Percentiles rank a stretch among this genome's conserved stretches.
Conservation (phyloP, 2,329 filamentous ascomycete genomes). For the Penicillium polonicum region DNA sequence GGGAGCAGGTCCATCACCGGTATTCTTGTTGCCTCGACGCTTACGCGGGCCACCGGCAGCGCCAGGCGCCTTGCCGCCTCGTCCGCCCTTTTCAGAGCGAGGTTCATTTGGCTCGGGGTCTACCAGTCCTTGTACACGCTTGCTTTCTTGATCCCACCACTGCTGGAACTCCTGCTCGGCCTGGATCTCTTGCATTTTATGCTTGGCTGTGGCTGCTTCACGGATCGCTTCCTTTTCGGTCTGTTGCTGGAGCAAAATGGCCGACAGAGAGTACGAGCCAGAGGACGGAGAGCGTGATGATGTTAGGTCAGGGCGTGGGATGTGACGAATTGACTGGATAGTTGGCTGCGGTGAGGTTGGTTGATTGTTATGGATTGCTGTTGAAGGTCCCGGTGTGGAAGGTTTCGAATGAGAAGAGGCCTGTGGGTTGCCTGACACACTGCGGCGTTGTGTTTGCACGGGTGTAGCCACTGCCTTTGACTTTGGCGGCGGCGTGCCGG, state of each 20-base stretch:
- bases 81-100: conserved; percentile 14
- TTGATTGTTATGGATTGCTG: conserved; percentile 21
- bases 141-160: conserved; percentile 45
- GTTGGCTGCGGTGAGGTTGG: conserved; percentile 30
- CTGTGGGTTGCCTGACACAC: conserved; percentile 19
- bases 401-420: conserved; percentile 16
- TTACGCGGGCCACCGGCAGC: conserved; percentile 16
- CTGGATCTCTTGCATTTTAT: conserved; percentile 90
- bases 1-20: conserved; percentile 3
- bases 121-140: conserved; percentile 36
- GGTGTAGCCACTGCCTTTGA: conserved; percentile 36
- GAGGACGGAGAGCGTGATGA: conserved; percentile 54
- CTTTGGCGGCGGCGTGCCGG: conserved; percentile 42
- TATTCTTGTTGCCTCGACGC: conserved; percentile 19
- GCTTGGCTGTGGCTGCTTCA: conserved; percentile 76
- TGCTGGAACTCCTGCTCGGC: conserved; percentile 95
- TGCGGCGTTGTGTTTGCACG: conserved; percentile 49
- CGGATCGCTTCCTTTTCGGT: conserved; percentile 78
- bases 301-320: conserved; percentile 38
- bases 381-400: conserved; percentile 32
- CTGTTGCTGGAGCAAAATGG: conserved; percentile 85
- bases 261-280: conserved; percentile 72
- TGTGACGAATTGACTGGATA: conserved; percentile 52
- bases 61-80: conserved; percentile 16
- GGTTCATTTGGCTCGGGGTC: conserved; percentile 24